Conservation (phyloP, 2,329 filamentous ascomycete species). For the Epicoccum sorghinum region DNA sequence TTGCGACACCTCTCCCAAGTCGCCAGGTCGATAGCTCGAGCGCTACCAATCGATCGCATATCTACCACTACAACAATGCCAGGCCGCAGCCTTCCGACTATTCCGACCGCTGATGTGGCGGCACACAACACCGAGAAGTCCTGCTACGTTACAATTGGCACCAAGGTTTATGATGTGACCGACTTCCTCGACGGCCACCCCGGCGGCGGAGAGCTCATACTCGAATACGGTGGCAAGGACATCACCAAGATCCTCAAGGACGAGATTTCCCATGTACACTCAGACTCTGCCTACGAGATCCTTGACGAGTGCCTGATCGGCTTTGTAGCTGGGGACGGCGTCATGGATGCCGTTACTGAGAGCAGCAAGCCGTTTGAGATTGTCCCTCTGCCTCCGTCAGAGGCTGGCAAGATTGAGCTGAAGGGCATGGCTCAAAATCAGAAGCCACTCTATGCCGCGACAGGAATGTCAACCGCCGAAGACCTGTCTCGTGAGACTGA, state of each 20-base stretch:
- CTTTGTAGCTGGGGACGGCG: constrained; percentile 70
- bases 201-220: constrained; percentile 83
- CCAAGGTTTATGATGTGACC: constrained; percentile 94
- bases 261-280: constrained; percentile 80
- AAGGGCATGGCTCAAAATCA: constrained; percentile 55
- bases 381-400: constrained; percentile 58
- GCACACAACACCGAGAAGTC: constrained; percentile 79
- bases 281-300: constrained; percentile 93
- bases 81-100: constrained; percentile 78
- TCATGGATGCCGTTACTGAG: constrained; percentile 57
- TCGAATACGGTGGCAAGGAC: constrained; percentile 91
- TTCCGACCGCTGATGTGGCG: constrained; percentile 80
- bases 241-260: constrained; percentile 83
- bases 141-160: constrained; percentile 90
- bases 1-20: neutral
- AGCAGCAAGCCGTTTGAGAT: constrained; percentile 57
- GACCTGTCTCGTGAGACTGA: constrained; percentile 90
- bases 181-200: constrained; percentile 90
- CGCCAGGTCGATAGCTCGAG: neutral
- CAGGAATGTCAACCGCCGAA: constrained; percentile 87
- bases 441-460: constrained; percentile 62
- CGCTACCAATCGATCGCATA: constrained; percentile 12
- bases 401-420: constrained; percentile 57
- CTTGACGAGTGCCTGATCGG: constrained; percentile 86
- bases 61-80: constrained; percentile 69